Evolutionary conservation across 805 yeast species (phyloP), one percentile per base, ranked within the genome.

Genomic region (Ogataea nitratoaversa): DNA sequence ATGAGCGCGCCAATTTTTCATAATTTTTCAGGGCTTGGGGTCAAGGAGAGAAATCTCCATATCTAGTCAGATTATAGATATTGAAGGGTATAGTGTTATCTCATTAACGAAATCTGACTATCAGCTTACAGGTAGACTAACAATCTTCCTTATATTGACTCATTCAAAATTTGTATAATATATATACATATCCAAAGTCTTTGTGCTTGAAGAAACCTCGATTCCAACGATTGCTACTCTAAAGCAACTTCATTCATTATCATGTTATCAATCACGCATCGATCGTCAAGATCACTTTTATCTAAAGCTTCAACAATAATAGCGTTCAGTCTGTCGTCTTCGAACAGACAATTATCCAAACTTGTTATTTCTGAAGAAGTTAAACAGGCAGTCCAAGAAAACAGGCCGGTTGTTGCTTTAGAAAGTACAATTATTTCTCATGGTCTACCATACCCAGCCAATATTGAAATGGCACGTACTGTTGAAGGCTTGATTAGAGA

Each of bases 391-490:
- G 52, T 87, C 14, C 48, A 50, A 11, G 71, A 71, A 3, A 70
- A 71, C 16, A 61, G 47, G 28, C 95, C 96, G 0, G 77, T 88
- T 5, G 93, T 89, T 3, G 82, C 96, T 0, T 66, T 88, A 13
- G 96, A 89, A 56, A 79, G 89, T 18, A 88, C 96, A 7, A 89
- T 88, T 53, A 77, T 89, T 49, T 83, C 95, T 6, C 96, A 88
- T 64, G 96, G 96, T 1, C 69, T 88, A 30, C 95, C 96, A 3
- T 84, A 63, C 54, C 96, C 96, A 0, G 72, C 73, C 18, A 88
- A 89, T 53, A 53, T 84, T 9, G 68, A 70, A 19, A 81, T 88
- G 88, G 95, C 96, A 0, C 52, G 52, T 23, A 60, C 67, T 1
- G 95, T 85, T 1, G 95, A 88, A 59, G 42, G 58, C 4, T 64